Percentiles rank a stretch among this genome's conserved stretches.
Evolutionary conservation across 345 rosid species (phyloP).

Genomic region (Moringa oleifera): DNA sequence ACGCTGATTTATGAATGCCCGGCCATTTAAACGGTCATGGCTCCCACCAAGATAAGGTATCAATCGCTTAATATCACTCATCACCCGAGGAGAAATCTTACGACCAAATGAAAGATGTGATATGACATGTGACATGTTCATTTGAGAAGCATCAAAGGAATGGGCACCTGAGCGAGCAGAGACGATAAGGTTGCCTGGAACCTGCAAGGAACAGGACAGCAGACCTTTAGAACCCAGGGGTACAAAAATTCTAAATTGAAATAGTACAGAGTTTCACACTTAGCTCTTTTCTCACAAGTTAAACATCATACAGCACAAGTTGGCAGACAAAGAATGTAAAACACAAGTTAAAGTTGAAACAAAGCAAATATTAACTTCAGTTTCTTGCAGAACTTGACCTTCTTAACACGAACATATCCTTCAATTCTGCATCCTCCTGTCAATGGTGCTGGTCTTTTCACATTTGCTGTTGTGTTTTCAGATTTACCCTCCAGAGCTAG

Average conservation of each 20-base stretch:
- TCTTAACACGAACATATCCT: slow-evolving; percentile 93
- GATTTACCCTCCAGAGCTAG: slow-evolving; percentile 51
- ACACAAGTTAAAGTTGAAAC: neutral
- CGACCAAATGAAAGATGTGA: slow-evolving; percentile 86
- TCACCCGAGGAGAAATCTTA: slow-evolving; percentile 46
- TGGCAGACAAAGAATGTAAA: neutral
- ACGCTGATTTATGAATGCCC: slow-evolving; percentile 68
- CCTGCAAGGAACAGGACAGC: slow-evolving; percentile 44
- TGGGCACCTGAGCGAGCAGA: slow-evolving; percentile 91
- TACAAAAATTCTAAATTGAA: neutral
- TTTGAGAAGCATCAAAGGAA: slow-evolving; percentile 82
- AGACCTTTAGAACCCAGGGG: slow-evolving; percentile 1
- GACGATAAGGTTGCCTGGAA: slow-evolving; percentile 87
- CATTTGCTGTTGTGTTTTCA: slow-evolving; percentile 24
- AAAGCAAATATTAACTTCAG: too few relatives aligned
- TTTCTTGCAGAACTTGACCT: slow-evolving; percentile 37
- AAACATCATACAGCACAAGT: slow-evolving; percentile 5
- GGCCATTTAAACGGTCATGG: slow-evolving; percentile 78
- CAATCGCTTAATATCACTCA: slow-evolving; percentile 63
- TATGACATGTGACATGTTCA: slow-evolving; percentile 96
- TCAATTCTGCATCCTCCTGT: slow-evolving; percentile 97
- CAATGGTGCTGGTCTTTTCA: slow-evolving; percentile 76
- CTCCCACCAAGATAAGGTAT: slow-evolving; percentile 77
- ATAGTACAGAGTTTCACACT: neutral
- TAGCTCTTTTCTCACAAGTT: neutral